Evolutionary conservation across 805 yeast genomes (phyloP), one percentile per base, ranked within the genome.

Genomic region (Candida pseudofarinosa): DNA sequence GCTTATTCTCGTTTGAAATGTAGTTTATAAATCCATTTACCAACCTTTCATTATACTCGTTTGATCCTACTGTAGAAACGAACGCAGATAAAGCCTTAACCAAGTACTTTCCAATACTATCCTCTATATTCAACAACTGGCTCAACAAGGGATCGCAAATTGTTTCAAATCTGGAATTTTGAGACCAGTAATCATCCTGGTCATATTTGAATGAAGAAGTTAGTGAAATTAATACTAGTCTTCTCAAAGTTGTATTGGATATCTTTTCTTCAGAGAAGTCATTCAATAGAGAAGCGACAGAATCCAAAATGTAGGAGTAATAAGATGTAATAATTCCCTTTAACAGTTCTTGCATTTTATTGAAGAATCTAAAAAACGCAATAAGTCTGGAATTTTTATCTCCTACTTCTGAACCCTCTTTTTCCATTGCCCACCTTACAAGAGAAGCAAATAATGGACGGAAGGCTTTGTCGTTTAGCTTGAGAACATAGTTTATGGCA

Each of bases 141-240:
- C 65, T 66, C 45, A 85, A 67, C 48, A 93, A 72, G 3, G 85
- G 76, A 32, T 63, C 73, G 13, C 83, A 75, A 19, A 89, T 74
- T 40, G 79, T 65, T 33, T 85, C 95, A 59, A 88, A 93, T 59
- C 99, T 79, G 19, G 88, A 79, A 40, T 83, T 84, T 36, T 88
- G 80, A 45, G 85, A 83, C 99, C 99, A 93, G 68, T 87, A 93
- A 56, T 93, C 99, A 54, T 86, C 96, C 57, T 83, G 87, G 58
- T 91, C 97, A 56, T 81, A 84, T 55, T 83, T 86, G 71, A 93
- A 89, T 1, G 97, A 85, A 1, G 88, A 75, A 0, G 83, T 78
- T 49, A 93, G 67, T 0, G 96, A 81, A 49, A 78, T 81, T 41
- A 89, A 67, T 16, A 90, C 62, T 33, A 87, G 65, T 65, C 96